Base-by-base conservation (phyloP, 495 filamentous ascomycete species). In the Daldinia loculata region DNA sequence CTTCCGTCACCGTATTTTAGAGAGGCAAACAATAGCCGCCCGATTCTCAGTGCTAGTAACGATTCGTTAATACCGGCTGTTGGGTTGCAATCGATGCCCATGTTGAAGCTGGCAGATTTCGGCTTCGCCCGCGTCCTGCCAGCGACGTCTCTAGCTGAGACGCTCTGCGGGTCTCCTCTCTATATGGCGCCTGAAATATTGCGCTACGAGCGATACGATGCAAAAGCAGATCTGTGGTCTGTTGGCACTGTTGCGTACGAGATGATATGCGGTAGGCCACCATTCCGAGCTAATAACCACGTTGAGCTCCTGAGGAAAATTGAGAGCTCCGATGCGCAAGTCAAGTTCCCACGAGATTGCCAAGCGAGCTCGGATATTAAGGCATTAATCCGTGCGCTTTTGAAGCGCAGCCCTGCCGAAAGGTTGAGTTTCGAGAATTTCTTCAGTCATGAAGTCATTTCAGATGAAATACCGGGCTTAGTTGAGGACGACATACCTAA, bases 131-230 rank as follows among this genome's bases (percentile, higher is more conserved):
- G 95, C 55, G 92, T 94, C 50, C 82, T 99, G 52, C 94, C 95
- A 6, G 86, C 91, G 9, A 94, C 95, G 1, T 93, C 95, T 2
- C 83, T 99, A 48, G 95, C 95, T 7, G 95, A 99, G 76, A 99
- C 95, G 3, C 85, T 99, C 6, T 99, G 95, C 78, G 95, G 95
- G 34, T 99, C 95, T n/a, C 95, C 95, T 14, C 85, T 99, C 26
- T 99, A 99, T 80, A 99, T 99, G 95, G 95, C 95, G 1, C 95
- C 95, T 2, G 95, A 99, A 80, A 99, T 99, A 65, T 87, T 99
- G 45, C 89, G 94, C 45, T 99, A 98, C 72, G 94, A 99, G 77
- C 94, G 94, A 77, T 99, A 99, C 78, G 95, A 97, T 81, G 93
- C 94, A 50, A 96, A 94, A 76, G 95, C 94, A 43, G 95, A 99